phyloP scores from a whole-genome alignment of 768 basidiomycete species.

The Leucocoprinus sp. region DNA sequence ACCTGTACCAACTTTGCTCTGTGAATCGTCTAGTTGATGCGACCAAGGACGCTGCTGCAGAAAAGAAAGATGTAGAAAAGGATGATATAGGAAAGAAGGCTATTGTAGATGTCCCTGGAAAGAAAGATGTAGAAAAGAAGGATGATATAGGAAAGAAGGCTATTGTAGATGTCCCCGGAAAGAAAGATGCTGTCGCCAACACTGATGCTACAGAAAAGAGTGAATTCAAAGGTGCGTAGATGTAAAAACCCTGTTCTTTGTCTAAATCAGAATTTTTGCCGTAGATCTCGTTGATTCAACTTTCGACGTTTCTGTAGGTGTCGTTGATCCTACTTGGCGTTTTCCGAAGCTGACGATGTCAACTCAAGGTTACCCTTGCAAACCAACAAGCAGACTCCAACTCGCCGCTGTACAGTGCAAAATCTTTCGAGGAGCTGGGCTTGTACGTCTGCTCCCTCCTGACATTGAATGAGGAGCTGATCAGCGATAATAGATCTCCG shows the following conservation, averaged over 20 bases:
- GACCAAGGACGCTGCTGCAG: no score
- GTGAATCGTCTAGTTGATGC: background rate
- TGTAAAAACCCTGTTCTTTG: background rate
- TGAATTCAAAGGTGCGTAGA: background rate
- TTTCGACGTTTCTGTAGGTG: constrained; percentile 72
- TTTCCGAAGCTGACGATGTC: background rate
- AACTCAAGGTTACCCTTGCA: constrained; percentile 78
- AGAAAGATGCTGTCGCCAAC: no score
- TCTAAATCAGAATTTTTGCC: constrained; percentile 13
- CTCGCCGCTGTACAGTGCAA: constrained; percentile 90
- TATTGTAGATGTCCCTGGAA: constrained; percentile 19
- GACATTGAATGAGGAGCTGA: background rate
- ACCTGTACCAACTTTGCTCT: background rate
- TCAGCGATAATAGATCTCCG: constrained; percentile 43
- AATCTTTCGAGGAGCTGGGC: constrained; percentile 93
- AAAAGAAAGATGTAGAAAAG: no score
- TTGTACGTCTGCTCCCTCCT: constrained; percentile 47
- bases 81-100: constrained; percentile 14
- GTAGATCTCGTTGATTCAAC: constrained; percentile 70
- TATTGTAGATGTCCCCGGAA: constrained; percentile 20
- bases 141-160: constrained; percentile 14
- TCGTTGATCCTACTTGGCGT: constrained; percentile 6
- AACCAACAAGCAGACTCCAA: constrained; percentile 94
- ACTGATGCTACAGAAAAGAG: no score
- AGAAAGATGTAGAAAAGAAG: constrained; percentile 18